Conservation (phyloP, 164 flowering plant species). For the Santalum album region DNA sequence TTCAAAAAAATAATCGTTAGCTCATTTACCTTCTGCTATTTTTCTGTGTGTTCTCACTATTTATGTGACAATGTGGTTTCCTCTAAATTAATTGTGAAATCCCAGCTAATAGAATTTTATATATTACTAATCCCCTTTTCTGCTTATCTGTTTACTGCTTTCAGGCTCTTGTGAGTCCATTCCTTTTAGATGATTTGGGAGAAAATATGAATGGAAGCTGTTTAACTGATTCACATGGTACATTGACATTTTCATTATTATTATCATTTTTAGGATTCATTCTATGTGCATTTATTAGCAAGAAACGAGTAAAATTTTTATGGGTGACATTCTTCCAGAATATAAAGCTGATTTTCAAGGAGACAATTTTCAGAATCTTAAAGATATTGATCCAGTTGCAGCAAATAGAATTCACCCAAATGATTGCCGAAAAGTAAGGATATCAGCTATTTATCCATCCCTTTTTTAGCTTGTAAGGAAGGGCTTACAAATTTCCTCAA, state of each 20-base stretch:
- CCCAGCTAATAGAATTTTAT: no score
- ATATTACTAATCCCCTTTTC: background rate
- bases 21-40: no score
- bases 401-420: slow-evolving; percentile 93
- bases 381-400: slow-evolving; percentile 73
- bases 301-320: background rate
- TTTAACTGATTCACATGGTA: slow-evolving; percentile 31
- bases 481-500: no score
- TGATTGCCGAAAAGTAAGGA: slow-evolving; percentile 69
- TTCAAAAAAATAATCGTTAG: no score
- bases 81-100: no score
- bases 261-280: background rate
- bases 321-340: slow-evolving; percentile 22
- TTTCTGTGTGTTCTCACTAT: no score
- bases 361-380: slow-evolving; percentile 45
- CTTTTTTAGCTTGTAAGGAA: background rate
- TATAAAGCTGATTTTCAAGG: slow-evolving; percentile 15
- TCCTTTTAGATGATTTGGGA: slow-evolving; percentile 66
- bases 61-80: no score
- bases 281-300: background rate
- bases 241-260: slow-evolving; percentile 3
- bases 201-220: slow-evolving; percentile 36
- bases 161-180: slow-evolving; percentile 84
- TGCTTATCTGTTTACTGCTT: background rate
- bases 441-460: background rate